These are phyloP conservation scores for Fusarium udum DNA, from an alignment of 2,329 filamentous ascomycete species.

Conservation along the genomic window DNA sequence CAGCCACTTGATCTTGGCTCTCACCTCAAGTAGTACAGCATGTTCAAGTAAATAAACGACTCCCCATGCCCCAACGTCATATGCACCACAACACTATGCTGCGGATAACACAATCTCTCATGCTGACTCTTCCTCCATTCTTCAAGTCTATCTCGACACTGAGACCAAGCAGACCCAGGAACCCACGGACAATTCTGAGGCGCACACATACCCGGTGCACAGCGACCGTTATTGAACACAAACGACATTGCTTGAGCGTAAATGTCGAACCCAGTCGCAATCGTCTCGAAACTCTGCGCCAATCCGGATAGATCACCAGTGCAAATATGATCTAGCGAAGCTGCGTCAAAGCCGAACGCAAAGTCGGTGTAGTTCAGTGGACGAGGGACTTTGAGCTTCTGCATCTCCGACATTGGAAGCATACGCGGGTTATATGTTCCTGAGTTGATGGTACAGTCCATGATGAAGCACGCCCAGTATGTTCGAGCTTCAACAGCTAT, in stretches of 20 bases:
- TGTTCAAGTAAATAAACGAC: slow-evolving; percentile 54
- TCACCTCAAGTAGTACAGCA: slow-evolving; percentile 56
- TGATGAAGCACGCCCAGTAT: slow-evolving; percentile 57
- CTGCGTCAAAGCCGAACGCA: slow-evolving; percentile 48
- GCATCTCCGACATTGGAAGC: slow-evolving; percentile 49
- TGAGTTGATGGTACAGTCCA: slow-evolving; percentile 56
- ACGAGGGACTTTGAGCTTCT: slow-evolving; percentile 46
- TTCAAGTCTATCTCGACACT: slow-evolving; percentile 43
- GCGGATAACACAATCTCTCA: slow-evolving; percentile 49
- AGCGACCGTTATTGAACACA: slow-evolving; percentile 54
- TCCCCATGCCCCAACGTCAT: slow-evolving; percentile 53
- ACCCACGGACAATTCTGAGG: slow-evolving; percentile 54
- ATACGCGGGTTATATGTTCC: slow-evolving; percentile 52
- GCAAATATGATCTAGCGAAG: neutral
- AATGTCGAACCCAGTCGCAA: slow-evolving; percentile 56
- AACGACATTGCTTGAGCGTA: slow-evolving; percentile 54
- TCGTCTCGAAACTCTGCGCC: slow-evolving; percentile 44
- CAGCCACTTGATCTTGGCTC: neutral
- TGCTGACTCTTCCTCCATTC: slow-evolving; percentile 51
- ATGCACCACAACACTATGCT: slow-evolving; percentile 50
- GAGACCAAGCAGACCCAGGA: slow-evolving; percentile 48
- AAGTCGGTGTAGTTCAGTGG: slow-evolving; percentile 50
- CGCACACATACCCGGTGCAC: slow-evolving; percentile 51
- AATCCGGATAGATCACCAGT: neutral
- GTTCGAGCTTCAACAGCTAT: slow-evolving; percentile 51